Conservation (phyloP, 2,329 filamentous ascomycete species). For the Fusarium piperis region DNA sequence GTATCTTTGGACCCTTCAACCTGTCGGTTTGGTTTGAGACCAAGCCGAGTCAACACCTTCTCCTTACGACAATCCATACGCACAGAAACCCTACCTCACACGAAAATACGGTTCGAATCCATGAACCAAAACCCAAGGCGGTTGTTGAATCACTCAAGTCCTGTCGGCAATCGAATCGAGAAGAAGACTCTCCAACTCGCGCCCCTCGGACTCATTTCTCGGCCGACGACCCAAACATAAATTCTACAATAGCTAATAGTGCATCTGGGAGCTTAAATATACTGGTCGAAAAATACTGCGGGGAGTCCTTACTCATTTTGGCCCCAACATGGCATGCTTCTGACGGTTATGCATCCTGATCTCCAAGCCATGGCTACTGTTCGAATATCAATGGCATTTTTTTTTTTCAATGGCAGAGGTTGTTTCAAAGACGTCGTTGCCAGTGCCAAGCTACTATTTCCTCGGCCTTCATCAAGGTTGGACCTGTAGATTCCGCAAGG, state of each 20-base stretch:
- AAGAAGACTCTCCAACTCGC: background rate
- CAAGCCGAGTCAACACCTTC: background rate
- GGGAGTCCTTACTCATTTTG: background rate
- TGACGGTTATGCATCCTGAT: background rate
- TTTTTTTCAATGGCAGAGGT: background rate
- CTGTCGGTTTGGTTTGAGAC: background rate
- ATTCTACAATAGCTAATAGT: background rate
- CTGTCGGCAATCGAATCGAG: background rate
- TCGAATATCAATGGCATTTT: background rate
- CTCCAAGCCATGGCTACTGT: background rate
- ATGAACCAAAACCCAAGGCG: background rate
- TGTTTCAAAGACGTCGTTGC: background rate
- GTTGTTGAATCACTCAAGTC: background rate
- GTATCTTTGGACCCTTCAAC: background rate
- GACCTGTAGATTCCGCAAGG: background rate
- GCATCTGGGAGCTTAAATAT: background rate
- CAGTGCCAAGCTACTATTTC: background rate
- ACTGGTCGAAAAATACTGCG: background rate
- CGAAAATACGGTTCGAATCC: background rate
- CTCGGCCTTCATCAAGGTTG: background rate
- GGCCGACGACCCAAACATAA: background rate
- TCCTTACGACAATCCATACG: background rate
- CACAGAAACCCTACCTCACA: background rate
- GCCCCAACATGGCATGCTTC: background rate
- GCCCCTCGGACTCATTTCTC: background rate